Percentiles rank a stretch among this genome's conserved stretches.
phyloP scores from a whole-genome alignment of 2,329 filamentous ascomycete species.

The Trichophyton rubrum region DNA sequence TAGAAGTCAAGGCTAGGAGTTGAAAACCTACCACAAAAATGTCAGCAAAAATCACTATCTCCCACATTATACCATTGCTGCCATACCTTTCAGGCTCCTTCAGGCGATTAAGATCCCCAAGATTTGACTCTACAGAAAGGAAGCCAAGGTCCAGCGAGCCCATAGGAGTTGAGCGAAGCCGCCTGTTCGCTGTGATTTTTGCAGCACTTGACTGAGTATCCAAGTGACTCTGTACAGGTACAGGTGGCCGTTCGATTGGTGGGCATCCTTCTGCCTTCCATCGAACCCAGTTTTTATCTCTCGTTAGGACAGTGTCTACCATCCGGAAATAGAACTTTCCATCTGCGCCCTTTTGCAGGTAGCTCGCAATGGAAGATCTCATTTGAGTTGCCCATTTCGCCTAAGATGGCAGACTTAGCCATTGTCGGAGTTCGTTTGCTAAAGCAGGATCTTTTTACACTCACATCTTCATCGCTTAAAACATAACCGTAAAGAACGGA shows the following conservation, averaged over 20 bases:
- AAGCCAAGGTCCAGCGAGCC: conserved; percentile 68
- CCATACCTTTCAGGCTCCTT: conserved; percentile 46
- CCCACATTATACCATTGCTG: conserved; percentile 8
- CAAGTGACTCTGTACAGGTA: conserved; percentile 56
- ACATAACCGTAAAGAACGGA: conserved; percentile 75
- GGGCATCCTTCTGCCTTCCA: conserved; percentile 97
- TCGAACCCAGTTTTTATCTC: conserved; percentile 97
- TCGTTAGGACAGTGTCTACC: conserved; percentile 86
- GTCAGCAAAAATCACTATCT: conserved; percentile 11
- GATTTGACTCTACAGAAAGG: conserved; percentile 52
- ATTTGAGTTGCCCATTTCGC: conserved; percentile 73
- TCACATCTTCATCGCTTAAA: conserved; percentile 70
- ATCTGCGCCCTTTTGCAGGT: conserved; percentile 67
- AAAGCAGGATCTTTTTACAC: conserved; percentile 8
- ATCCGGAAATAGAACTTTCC: conserved; percentile 92
- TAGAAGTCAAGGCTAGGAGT: conserved; percentile 60
- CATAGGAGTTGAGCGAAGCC: conserved; percentile 54
- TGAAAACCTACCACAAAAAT: conserved; percentile 42
- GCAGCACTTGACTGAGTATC: conserved; percentile 55
- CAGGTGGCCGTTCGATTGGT: conserved; percentile 62
- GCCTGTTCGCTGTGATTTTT: conserved; percentile 57
- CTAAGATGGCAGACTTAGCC: conserved; percentile 31
- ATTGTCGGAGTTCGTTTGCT: conserved; percentile 7
- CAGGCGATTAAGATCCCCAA: conserved; percentile 54
- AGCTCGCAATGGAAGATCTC: conserved; percentile 65